Base-by-base conservation (phyloP, 2,329 filamentous ascomycete genomes). In the Pyrenophora seminiperda region DNA sequence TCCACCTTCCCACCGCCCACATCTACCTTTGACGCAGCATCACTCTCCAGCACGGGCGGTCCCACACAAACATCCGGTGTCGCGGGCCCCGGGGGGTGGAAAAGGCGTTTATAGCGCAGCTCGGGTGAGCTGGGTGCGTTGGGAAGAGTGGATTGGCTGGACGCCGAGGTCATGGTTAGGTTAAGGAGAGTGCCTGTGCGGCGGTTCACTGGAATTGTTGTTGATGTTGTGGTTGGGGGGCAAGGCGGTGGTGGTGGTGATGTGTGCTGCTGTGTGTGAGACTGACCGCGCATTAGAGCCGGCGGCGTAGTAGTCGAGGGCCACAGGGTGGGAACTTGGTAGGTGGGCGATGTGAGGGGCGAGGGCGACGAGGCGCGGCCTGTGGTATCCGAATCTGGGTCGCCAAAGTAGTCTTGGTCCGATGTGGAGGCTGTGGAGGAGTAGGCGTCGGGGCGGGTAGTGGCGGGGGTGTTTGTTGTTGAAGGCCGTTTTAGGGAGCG, bases 51-150 rank as follows among this genome's bases (percentile, higher is more conserved):
- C 17, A 43, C 17, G 15, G 31, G 47, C 32, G 51, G 53, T 18
- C 33, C 59, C 11, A 50, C 43, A 39, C 39, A 51, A 7, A 54
- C 50, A 50, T 64, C 61, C 4, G 57, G 54, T 3, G 54, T 56
- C 10, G 58, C 54, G 2, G 56, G 55, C 1, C 53, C 53, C 2
- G 63, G 53, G 1, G 65, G 60, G 24, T 77, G 75, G 49, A 77
- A 77, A 0, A 77, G 57, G 4, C 65, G 65, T 59, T 76, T 76
- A 51, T 77, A 78, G 4, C 67, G 66, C 1, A 67, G 50, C 46
- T 76, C 75, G 1, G 75, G 72, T 1, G 70, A 70, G 54, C 73
- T 76, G 1, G 72, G 71, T 7, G 41, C 30, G 2, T 46, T 49
- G 5, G 31, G 33, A 2, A 22, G 30, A 11, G 34, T 34, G 1